Percentiles rank a stretch among this genome's conserved stretches.
phyloP scores from a whole-genome alignment of 2,329 filamentous ascomycete genomes.

The Westerdykella ornata region DNA sequence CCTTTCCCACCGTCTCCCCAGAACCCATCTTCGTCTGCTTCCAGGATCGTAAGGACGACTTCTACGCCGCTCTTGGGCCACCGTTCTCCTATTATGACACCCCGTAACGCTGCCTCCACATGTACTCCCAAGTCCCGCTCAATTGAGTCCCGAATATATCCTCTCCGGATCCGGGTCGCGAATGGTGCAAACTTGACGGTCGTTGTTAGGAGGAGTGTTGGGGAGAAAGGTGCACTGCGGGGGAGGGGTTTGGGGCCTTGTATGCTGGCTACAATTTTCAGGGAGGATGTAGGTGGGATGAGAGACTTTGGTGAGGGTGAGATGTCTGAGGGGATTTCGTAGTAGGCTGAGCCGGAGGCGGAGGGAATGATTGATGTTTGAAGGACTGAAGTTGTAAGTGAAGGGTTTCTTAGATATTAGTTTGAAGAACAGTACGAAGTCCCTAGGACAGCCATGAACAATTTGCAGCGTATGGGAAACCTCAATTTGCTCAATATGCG shows the following conservation, averaged over 20 bases:
- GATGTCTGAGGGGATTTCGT: slow-evolving; percentile 51
- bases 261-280: slow-evolving; percentile 89
- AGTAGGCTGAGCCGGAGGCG: slow-evolving; percentile 85
- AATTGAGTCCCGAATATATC: slow-evolving; percentile 76
- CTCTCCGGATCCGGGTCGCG: slow-evolving; percentile 71
- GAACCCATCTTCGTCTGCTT: slow-evolving; percentile 79
- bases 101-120: slow-evolving; percentile 81
- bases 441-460: background rate
- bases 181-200: slow-evolving; percentile 97
- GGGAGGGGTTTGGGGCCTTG: slow-evolving; percentile 89
- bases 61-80: slow-evolving; percentile 99
- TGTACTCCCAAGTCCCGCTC: slow-evolving; percentile 89
- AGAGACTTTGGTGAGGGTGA: slow-evolving; percentile 42
- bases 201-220: slow-evolving; percentile 83
- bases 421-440: background rate
- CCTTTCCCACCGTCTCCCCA: slow-evolving; percentile 53
- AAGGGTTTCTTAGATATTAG: background rate
- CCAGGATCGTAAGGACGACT: slow-evolving; percentile 83
- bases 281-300: slow-evolving; percentile 54
- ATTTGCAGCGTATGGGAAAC: background rate
- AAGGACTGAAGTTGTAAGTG: slow-evolving; percentile 54
- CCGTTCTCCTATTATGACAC: slow-evolving; percentile 82
- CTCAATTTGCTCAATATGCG: background rate
- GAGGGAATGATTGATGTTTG: slow-evolving; percentile 90
- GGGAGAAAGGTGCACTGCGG: slow-evolving; percentile 82